Evolutionary conservation across 495 filamentous ascomycete species (phyloP), one percentile per base, ranked within the genome.

Genomic region (Lineolata rhizophorae): DNA sequence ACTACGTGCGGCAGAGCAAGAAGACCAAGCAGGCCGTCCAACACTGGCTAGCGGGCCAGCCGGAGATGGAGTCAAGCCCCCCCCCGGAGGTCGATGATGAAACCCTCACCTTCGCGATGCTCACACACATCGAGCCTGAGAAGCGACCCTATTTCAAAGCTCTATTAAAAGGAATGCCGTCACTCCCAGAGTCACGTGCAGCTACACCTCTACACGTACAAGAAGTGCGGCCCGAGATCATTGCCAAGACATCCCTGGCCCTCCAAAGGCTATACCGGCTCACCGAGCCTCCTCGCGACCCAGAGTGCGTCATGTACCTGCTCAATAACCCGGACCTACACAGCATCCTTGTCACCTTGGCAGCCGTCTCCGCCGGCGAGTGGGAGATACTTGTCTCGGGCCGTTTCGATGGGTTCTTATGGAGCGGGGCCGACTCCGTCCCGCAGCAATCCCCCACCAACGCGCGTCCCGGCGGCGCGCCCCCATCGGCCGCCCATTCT

Each of bases 361-460:
- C 81, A 12, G 73, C 75, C 24, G 82, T 99, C 45, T 82, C 68
- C 41, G 62, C 73, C 18, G 70, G 70, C 11, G 90, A 99, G 48
- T 94, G 91, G 83, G 90, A 99, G 24, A 84, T 99, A 26, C 65
- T 99, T 19, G 79, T 75, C 18, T 94, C 85, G 0, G 90, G 90
- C 17, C 80, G 85, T 22, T 95, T 99, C 45, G 87, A 97, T 47
- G 85, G 85, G 3, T 95, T 97, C 56, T 66, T 97, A 13, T 87
- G 84, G 67, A 84, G 78, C 27, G 84, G 84, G n/a, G 79, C 76
- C 20, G 83, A 92, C 42, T 65, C 65, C 35, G 40, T 57, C 10
- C 18, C 45, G 46, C 27, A 13, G 32, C n/a, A 58, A 18, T 54
- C 53, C n/a, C 53, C 58, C 19, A 41, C 48, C 34, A 31, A 41